These are phyloP conservation scores for Herpetomonas tarakana DNA, from an alignment of 208 protist genomes.

Conservation along the genomic window DNA sequence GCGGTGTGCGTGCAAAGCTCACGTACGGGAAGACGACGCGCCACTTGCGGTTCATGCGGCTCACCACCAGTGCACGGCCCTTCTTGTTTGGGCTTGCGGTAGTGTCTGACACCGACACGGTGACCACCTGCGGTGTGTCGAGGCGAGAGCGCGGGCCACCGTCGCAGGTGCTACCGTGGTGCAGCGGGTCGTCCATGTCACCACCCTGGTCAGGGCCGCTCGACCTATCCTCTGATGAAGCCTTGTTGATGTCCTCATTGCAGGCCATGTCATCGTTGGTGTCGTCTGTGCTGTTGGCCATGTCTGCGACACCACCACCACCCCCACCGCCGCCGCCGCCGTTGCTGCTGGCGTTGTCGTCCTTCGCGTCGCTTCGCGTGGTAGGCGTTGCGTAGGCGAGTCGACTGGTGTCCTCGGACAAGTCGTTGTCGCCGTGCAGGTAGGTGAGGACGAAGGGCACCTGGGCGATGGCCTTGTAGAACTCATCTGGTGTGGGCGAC, in stretches of 20 bases:
- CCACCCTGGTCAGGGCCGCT: no score
- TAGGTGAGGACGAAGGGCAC: constrained; percentile 27
- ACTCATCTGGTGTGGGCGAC: background rate
- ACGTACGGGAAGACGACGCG: background rate
- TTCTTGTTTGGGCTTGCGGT: background rate
- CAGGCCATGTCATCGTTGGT: background rate
- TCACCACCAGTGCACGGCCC: background rate
- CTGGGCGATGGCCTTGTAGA: constrained; percentile 8
- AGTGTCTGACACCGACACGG: background rate
- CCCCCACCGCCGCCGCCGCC: no score
- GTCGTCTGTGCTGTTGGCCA: background rate
- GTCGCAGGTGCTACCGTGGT: no score
- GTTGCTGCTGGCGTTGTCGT: background rate
- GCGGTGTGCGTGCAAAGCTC: background rate
- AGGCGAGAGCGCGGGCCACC: background rate
- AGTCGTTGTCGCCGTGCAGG: constrained; percentile 12
- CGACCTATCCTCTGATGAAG: background rate
- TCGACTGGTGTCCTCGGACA: constrained; percentile 7
- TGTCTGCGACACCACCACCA: background rate
- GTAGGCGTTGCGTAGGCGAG: constrained; percentile 8
- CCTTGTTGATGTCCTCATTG: background rate
- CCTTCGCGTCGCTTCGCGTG: background rate
- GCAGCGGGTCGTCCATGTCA: background rate
- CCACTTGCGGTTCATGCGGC: background rate
- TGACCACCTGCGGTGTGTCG: background rate